Conservation (phyloP, 2,329 filamentous ascomycete species). For the Talaromyces sp. region DNA sequence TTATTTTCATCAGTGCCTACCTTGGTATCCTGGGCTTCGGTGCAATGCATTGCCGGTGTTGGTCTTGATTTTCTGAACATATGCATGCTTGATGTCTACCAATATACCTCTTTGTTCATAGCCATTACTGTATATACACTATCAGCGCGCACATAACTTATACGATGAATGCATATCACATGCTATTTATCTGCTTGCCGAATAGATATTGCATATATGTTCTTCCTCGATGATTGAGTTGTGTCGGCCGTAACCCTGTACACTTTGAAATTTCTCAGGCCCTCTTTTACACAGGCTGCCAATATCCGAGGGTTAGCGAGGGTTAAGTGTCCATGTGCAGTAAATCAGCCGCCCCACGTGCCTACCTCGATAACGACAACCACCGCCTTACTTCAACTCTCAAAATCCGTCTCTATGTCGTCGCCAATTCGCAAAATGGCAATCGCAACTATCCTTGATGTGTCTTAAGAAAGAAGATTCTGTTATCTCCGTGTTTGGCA, state of each 20-base stretch:
- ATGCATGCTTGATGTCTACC: neutral
- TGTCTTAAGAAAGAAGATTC: neutral
- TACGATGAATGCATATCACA: neutral
- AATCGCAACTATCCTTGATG: neutral
- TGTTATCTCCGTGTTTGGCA: neutral
- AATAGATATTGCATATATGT: no score
- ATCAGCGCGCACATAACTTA: neutral
- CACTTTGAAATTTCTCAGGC: neutral
- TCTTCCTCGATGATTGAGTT: no score
- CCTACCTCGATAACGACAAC: neutral
- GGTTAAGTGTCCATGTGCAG: no score
- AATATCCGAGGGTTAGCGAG: no score
- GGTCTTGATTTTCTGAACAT: neutral
- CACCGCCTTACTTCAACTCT: neutral
- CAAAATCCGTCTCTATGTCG: neutral
- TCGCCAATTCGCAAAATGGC: neutral
- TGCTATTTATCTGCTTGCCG: neutral
- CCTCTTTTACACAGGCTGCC: no score
- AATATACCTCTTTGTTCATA: neutral
- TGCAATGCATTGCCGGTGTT: conserved; percentile 7
- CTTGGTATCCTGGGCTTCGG: neutral
- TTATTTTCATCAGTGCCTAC: neutral
- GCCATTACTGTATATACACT: neutral
- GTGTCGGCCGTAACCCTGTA: no score
- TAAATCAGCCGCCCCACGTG: neutral